phyloP scores from a whole-genome alignment of 257 asterid genomes.

The Coffea eugenioides region DNA sequence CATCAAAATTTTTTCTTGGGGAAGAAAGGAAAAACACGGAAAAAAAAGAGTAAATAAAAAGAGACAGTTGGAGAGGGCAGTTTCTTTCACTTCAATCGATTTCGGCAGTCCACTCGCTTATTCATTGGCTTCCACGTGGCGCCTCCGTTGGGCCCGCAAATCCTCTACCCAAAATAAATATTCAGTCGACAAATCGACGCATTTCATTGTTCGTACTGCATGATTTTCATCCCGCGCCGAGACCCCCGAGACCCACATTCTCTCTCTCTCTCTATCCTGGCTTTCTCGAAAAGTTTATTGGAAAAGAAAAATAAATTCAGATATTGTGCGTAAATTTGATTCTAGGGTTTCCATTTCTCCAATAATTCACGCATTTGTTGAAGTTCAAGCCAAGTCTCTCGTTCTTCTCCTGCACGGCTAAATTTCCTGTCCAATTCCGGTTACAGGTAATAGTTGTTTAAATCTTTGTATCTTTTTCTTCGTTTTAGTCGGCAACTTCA shows the following conservation, averaged over 20 bases:
- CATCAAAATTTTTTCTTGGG: no score
- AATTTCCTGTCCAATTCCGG: neutral
- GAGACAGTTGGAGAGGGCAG: no score
- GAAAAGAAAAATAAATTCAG: neutral
- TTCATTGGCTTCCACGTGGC: conserved; percentile 19
- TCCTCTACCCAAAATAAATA: neutral
- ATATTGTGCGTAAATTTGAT: neutral
- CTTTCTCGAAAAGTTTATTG: neutral
- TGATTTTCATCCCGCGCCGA: conserved; percentile 2
- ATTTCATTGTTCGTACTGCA: neutral
- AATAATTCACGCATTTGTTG: neutral
- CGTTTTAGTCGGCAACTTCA: neutral
- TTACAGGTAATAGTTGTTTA: neutral
- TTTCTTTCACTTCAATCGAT: neutral
- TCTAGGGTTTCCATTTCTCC: conserved; percentile 4
- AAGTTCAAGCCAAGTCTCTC: conserved; percentile 13
- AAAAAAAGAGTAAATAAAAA: no score
- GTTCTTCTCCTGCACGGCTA: neutral
- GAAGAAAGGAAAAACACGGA: no score
- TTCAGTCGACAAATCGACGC: conserved; percentile 1
- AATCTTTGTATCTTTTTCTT: neutral
- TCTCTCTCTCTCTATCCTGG: neutral
- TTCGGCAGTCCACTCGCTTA: neutral
- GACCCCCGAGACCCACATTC: neutral
- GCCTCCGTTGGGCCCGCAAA: conserved; percentile 20